Evolutionary conservation across 257 asterid species (phyloP).

Genomic region (Petunia axillaris): DNA sequence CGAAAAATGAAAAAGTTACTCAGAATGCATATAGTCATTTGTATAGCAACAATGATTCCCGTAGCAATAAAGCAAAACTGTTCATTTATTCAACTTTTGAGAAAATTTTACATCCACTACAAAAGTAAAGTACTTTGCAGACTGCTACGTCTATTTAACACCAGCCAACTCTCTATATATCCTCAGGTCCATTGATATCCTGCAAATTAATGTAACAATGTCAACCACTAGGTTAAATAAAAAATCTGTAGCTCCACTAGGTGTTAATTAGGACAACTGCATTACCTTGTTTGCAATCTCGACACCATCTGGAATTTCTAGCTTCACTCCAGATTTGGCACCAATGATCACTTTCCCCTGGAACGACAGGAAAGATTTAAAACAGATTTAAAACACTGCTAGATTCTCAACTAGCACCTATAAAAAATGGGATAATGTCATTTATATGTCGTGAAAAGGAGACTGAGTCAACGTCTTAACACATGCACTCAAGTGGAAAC

Average conservation of each 20-base stretch:
- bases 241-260: neutral
- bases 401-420: neutral
- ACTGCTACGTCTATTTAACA: neutral
- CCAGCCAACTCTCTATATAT: neutral
- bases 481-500: too few relatives aligned
- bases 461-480: neutral
- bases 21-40: neutral
- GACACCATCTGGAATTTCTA: constrained; percentile 82
- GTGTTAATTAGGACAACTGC: neutral
- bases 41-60: neutral
- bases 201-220: neutral
- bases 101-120: neutral
- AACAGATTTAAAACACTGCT: neutral
- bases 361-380: neutral
- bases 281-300: constrained; percentile 80
- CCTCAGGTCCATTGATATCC: constrained; percentile 25
- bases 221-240: neutral
- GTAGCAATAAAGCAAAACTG: constrained; percentile 13
- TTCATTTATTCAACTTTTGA: neutral
- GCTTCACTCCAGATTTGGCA: constrained; percentile 73
- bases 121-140: neutral
- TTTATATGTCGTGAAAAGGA: neutral
- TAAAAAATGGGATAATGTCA: neutral
- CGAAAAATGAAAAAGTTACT: neutral
- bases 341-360: constrained; percentile 85